Percentiles rank a stretch among this genome's conserved stretches.
phyloP scores from a whole-genome alignment of 2,329 filamentous ascomycete species.

The Colletotrichum phormii region DNA sequence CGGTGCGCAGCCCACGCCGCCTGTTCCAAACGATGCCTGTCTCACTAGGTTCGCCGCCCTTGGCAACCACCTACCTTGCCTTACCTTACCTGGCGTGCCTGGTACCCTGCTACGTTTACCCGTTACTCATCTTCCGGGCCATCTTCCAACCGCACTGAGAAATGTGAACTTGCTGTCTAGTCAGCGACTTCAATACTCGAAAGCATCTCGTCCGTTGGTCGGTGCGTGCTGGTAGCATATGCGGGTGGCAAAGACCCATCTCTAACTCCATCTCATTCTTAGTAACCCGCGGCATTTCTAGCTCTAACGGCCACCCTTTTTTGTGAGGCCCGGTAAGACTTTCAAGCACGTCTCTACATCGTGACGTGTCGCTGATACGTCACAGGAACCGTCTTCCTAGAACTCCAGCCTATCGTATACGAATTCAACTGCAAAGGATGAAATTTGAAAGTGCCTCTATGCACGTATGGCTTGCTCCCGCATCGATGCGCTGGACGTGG shows the following conservation, averaged over 20 bases:
- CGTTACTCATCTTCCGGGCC: background rate
- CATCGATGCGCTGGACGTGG: background rate
- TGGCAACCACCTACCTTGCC: background rate
- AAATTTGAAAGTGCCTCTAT: background rate
- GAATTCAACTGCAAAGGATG: background rate
- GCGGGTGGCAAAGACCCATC: background rate
- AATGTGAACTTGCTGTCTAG: background rate
- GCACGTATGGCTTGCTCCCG: background rate
- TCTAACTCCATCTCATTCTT: background rate
- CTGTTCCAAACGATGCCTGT: slow-evolving; percentile 23
- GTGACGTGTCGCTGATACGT: background rate
- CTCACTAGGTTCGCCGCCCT: background rate
- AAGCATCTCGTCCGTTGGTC: background rate
- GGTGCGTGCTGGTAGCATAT: background rate
- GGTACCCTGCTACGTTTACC: too few relatives aligned
- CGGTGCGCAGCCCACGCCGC: slow-evolving; percentile 11
- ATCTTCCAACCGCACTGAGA: background rate
- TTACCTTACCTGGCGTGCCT: too few relatives aligned
- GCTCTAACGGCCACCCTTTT: background rate
- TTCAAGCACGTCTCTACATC: background rate
- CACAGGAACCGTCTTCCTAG: background rate
- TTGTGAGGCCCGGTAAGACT: background rate
- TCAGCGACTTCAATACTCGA: background rate
- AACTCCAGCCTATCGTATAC: background rate
- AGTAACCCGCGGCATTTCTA: background rate